Evolutionary conservation across 306 rosid species (phyloP).

Genomic region (Ormosia semicastrata): DNA sequence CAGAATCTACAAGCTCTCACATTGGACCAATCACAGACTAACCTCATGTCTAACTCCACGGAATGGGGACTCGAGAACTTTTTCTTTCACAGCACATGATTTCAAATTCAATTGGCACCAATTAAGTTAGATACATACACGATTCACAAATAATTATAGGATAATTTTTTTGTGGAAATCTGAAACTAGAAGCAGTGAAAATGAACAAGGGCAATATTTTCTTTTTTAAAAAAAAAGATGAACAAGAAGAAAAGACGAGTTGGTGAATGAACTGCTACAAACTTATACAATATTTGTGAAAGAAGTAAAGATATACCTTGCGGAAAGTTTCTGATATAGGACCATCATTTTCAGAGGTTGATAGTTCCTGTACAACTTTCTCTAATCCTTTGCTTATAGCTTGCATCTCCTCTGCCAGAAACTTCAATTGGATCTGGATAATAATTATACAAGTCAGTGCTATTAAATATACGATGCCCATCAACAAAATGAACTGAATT

Average conservation of each 20-base stretch:
- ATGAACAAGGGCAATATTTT: not conserved
- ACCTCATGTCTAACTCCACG: conserved; percentile 2
- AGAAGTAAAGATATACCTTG: conserved; percentile 45
- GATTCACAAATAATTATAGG: not conserved
- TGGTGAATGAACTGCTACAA: not conserved
- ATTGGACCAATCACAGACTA: conserved; percentile 21
- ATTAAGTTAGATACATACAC: not conserved
- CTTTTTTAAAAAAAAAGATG: not conserved
- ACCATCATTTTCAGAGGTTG: conserved; percentile 79
- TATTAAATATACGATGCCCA: not conserved
- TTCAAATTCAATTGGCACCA: conserved; percentile 16
- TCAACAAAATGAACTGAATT: conserved; percentile 23
- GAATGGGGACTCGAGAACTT: not conserved
- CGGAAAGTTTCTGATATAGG: conserved; percentile 72
- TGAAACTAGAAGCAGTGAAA: not conserved
- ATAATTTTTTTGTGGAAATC: not conserved
- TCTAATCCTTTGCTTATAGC: conserved; percentile 90
- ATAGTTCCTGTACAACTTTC: conserved; percentile 78
- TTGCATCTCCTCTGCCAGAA: conserved; percentile 96
- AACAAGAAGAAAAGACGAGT: not conserved
- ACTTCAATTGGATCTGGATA: conserved; percentile 72
- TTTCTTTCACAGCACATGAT: not conserved
- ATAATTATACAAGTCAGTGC: conserved; percentile 28
- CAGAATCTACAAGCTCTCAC: conserved; percentile 12
- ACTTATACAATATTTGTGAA: not conserved